Conservation (phyloP, 1,284 basidiomycete genomes). For the Cutaneotrichosporon sp. region DNA sequence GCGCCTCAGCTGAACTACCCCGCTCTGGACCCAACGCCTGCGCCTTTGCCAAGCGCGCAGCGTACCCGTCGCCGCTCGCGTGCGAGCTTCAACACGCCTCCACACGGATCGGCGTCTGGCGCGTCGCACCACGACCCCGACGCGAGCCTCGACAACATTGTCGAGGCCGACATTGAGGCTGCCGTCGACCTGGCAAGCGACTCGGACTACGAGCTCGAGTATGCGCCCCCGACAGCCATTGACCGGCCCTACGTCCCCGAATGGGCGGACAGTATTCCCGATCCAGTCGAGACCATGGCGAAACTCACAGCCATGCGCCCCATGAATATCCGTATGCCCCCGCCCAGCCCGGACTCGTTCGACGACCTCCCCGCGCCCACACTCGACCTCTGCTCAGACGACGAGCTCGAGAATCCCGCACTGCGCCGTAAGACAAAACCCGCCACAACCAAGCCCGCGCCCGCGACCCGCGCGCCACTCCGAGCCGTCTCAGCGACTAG, state of each 20-base stretch:
- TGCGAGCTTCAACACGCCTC: constrained; percentile 2
- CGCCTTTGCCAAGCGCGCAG: constrained; percentile 38
- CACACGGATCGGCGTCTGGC: neutral
- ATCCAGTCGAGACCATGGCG: constrained; percentile 13
- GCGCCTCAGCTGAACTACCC: neutral
- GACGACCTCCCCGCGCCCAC: constrained; percentile 1
- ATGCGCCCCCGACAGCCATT: constrained; percentile 7
- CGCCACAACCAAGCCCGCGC: neutral
- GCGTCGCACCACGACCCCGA: constrained; percentile 13
- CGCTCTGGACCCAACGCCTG: constrained; percentile 20
- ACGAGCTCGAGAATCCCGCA: constrained; percentile 12
- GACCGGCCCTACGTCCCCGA: constrained; percentile 13
- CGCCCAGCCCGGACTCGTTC: neutral
- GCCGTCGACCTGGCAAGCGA: neutral
- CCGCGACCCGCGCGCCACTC: neutral
- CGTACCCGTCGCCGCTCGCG: constrained; percentile 25
- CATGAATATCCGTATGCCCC: neutral
- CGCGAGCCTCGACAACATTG: constrained; percentile 31
- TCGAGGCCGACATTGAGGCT: constrained; percentile 21
- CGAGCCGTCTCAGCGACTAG: neutral
- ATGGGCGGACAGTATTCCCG: constrained; percentile 13
- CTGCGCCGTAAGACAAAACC: constrained; percentile 5
- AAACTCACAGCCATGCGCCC: constrained; percentile 8
- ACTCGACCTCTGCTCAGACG: constrained; percentile 4
- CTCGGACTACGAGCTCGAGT: constrained; percentile 17